A percentile compares a stretch with the other conserved stretches of the same genome.
Evolutionary conservation across 768 basidiomycete genomes (phyloP).

Genomic region (Kwoniella sp.): DNA sequence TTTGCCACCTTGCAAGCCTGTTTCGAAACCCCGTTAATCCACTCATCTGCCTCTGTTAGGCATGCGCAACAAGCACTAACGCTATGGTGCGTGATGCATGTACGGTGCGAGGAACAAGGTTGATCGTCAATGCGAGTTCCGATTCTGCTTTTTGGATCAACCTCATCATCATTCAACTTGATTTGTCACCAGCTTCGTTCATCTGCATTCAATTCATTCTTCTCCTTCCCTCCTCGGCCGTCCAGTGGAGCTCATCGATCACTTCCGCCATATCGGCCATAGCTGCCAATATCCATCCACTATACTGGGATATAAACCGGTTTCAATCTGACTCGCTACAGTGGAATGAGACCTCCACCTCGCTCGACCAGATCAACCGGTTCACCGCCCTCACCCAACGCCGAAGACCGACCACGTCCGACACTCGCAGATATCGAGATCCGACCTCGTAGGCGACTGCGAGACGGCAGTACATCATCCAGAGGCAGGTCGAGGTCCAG

Average conservation of each 20-base stretch:
- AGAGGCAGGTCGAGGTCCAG: conserved; percentile 4
- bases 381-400: conserved; percentile 19
- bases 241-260: background rate
- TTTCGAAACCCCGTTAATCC: no score
- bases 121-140: background rate
- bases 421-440: conserved; percentile 38
- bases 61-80: background rate
- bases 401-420: conserved; percentile 26
- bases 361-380: conserved; percentile 7
- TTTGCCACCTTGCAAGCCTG: conserved; percentile 8
- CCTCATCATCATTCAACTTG: background rate
- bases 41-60: no score
- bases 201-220: background rate
- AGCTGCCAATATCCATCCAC: background rate
- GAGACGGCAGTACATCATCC: conserved; percentile 29
- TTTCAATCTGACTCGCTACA: background rate
- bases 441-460: conserved; percentile 29
- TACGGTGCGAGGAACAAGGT: no score
- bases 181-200: background rate
- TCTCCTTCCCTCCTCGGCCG: background rate
- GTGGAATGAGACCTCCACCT: conserved; percentile 21
- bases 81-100: background rate
- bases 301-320: background rate
- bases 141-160: background rate
- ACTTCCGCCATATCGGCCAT: no score